Conservation (phyloP, 306 rosid species). For the Echinosophora koreensis region DNA sequence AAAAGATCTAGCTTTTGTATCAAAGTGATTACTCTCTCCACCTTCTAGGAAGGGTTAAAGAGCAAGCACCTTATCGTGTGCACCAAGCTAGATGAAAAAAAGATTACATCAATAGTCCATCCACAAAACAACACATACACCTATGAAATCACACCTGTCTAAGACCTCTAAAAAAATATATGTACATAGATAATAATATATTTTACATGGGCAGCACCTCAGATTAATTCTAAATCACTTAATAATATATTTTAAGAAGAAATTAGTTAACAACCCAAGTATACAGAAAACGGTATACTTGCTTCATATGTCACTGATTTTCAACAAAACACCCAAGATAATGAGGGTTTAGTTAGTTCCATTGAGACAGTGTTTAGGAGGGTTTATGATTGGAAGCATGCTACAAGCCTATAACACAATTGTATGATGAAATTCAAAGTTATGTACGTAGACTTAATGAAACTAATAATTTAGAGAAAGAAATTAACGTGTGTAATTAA, state of each 20-base stretch:
- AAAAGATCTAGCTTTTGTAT: too few species aligned
- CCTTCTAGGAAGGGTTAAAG: too few species aligned
- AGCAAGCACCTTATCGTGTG: too few species aligned
- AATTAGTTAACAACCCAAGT: background rate
- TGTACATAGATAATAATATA: too few species aligned
- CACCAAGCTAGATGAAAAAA: too few species aligned
- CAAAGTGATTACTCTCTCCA: too few species aligned
- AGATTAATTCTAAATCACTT: too few species aligned
- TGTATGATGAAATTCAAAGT: conserved; percentile 52
- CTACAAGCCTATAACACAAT: background rate
- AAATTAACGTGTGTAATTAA: conserved; percentile 6
- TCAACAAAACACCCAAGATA: background rate
- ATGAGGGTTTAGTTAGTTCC: background rate
- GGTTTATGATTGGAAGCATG: background rate
- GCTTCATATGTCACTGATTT: background rate
- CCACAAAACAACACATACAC: too few species aligned
- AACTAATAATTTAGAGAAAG: conserved; percentile 46
- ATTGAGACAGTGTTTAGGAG: background rate
- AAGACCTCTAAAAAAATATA: too few species aligned
- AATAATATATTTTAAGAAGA: background rate
- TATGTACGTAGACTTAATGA: conserved; percentile 52
- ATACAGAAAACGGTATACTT: background rate
- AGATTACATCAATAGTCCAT: too few species aligned
- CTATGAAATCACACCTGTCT: too few species aligned
- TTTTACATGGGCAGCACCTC: too few species aligned